Percentiles rank a stretch among this genome's conserved stretches.
Evolutionary conservation across 2,329 filamentous ascomycete genomes (phyloP).

Genomic region (Phyllosticta citribraziliensis): DNA sequence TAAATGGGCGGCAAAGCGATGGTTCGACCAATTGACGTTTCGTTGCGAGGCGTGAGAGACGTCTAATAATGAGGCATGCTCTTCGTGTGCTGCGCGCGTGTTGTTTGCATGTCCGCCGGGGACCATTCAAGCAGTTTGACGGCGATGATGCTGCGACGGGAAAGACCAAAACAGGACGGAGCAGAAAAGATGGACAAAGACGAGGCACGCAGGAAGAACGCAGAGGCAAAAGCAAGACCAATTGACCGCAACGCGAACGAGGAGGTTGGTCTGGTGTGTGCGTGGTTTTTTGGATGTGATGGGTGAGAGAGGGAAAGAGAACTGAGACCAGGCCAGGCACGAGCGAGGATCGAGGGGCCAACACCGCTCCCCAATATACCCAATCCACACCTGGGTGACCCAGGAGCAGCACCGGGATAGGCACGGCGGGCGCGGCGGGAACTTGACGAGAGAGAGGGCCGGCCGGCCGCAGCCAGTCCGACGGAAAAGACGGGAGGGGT

Average conservation of each 20-base stretch:
- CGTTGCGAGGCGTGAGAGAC: neutral
- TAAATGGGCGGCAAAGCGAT: neutral
- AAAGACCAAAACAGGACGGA: no score
- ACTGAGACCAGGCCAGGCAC: neutral
- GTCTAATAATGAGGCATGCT: neutral
- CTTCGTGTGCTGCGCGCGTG: neutral
- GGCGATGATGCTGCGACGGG: no score
- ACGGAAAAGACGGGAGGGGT: neutral
- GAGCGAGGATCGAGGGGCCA: neutral
- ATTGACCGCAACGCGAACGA: no score
- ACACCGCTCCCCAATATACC: neutral
- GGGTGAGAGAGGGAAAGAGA: neutral
- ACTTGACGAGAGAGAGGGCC: neutral
- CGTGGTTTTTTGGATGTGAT: neutral
- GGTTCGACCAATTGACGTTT: neutral
- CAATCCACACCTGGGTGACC: neutral
- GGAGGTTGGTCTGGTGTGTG: no score
- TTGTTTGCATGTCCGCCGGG: neutral
- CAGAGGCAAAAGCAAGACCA: no score
- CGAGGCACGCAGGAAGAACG: no score
- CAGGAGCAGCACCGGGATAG: neutral
- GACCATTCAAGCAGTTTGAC: neutral
- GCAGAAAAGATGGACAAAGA: no score
- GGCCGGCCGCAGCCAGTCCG: neutral
- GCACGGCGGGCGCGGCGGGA: neutral